Evolutionary conservation across 1,139 yeast species (phyloP), one percentile per base, ranked within the genome.

Genomic region (Sugiyamaella xylanicola): DNA sequence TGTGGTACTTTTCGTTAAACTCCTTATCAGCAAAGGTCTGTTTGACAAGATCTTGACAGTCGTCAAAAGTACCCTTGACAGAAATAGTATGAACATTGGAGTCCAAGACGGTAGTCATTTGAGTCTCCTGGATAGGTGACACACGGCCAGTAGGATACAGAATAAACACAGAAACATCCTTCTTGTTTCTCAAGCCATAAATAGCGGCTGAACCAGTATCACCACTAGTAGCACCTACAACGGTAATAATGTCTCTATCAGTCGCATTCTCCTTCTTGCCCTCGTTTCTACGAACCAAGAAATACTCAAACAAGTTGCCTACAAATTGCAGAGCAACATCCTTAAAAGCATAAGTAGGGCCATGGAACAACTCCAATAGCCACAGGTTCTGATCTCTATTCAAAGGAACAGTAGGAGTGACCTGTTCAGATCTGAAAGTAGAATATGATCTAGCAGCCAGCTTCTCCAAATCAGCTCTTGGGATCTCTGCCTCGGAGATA

Each of bases 201-300:
- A 93, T 93, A 60, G 99, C 99, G 53, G 99, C 99, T 49, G 97
- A 88, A 53, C 99, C 99, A 48, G 99, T 93, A 70, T 93, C 99
- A 67, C 99, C 99, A 54, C 96, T 88, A 25, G 99, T 93, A 45
- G 99, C 99, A 66, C 99, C 99, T 58, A 93, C 97, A 62, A 93
- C 99, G 40, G 99, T 93, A 66, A 93, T 80, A 60, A 83, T 82
- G 65, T 90, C 95, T 68, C 95, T 81, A 61, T 82, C 79, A 55
- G 79, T 79, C 32, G 75, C 79, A 35, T 65, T 64, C 22, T 76
- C 82, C 42, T 81, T 75, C 68, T 86, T 82, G 47, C 79, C 82
- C 32, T 80, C 78, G 69, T 93, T 93, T 65, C 83, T 81, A 73
- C 97, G 86, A 58, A 81, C 78, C 68, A 93, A 78, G 74, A 93